Base-by-base conservation (phyloP, 2,329 filamentous ascomycete species). In the Xylariaceae sp. region DNA sequence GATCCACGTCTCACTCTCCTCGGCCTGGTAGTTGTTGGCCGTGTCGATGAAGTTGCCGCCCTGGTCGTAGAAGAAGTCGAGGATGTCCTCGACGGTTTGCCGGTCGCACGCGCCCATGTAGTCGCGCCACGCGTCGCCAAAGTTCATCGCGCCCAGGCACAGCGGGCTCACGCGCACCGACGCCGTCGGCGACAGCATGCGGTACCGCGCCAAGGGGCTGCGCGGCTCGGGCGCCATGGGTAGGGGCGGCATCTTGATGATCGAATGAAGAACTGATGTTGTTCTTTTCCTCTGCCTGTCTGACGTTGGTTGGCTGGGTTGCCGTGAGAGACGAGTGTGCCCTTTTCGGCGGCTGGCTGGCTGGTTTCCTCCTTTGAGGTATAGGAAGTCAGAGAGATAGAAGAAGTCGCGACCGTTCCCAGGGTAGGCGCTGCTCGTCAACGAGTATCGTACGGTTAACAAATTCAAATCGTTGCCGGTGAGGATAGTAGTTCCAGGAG, bases 11-110 rank as follows among this genome's bases (percentile, higher is more conserved):
- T 85, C 80, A 1, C 73, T 74, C 53, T 83, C 67, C 39, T 64
- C 65, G 35, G 65, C 59, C 45, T 82, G 79, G 57, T 85, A 85
- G 54, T 78, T 79, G 59, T 77, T 81, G 38, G 78, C 50, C 0
- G 78, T 83, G 53, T 86, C 82, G 49, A 86, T 78, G 55, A 86
- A 85, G 58, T 86, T 86, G 16, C 82, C 81, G 37, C 71, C 55
- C 29, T 77, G 67, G 5, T 70, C 67, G 38, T 70, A 75, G 58
- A 74, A 85, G 50, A 70, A 75, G 49, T 86, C 80, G 7, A 86
- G 66, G 17, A 86, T 74, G 14, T 65, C 61, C 44, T 83, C 79
- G 2, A 72, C 66, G 2, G 68, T 68, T 31, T 73, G 64, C 51
- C 83, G 75, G 51, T 73, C 67, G 56, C 80, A 83, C 23, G 68